phyloP scores from a whole-genome alignment of 2,329 filamentous ascomycete genomes.

The Claviceps citrina region DNA sequence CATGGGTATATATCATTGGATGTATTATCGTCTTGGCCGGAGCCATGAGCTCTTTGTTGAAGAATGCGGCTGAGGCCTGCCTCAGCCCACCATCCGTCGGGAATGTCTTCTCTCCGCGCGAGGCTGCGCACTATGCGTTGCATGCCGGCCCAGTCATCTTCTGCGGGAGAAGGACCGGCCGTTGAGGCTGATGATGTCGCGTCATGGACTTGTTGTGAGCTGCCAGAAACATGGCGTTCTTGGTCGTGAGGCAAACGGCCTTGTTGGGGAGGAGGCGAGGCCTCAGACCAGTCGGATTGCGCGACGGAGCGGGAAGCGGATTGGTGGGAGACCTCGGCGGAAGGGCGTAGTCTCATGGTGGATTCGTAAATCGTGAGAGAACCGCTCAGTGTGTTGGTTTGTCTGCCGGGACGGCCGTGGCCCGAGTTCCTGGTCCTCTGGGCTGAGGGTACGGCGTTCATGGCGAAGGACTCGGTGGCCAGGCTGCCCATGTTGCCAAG shows the following conservation, averaged over 20 bases:
- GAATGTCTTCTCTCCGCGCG: conserved; percentile 56
- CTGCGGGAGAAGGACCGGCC: conserved; percentile 11
- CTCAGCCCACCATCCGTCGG: conserved; percentile 69
- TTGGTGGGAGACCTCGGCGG: not conserved
- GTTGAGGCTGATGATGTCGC: not conserved
- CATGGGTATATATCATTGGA: too few relatives aligned
- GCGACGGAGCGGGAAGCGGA: not conserved
- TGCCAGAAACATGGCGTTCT: not conserved
- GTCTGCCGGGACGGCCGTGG: not conserved
- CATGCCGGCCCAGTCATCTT: conserved; percentile 42
- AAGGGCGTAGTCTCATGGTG: not conserved
- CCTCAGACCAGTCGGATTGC: not conserved
- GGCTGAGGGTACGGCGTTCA: not conserved
- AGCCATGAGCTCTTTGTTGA: conserved; percentile 13
- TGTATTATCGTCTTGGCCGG: too few relatives aligned
- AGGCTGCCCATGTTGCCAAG: not conserved
- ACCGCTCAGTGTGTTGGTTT: conserved; percentile 2
- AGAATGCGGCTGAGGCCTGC: conserved; percentile 49
- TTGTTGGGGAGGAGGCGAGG: not conserved
- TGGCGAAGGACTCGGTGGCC: not conserved
- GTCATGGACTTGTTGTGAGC: not conserved
- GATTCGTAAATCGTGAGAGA: conserved; percentile 5
- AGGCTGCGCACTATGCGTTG: conserved; percentile 57
- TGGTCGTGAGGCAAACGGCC: not conserved
- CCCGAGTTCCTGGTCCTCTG: not conserved